phyloP scores from a whole-genome alignment of 2,329 filamentous ascomycete genomes.

The Thielaviopsis euricoi region DNA sequence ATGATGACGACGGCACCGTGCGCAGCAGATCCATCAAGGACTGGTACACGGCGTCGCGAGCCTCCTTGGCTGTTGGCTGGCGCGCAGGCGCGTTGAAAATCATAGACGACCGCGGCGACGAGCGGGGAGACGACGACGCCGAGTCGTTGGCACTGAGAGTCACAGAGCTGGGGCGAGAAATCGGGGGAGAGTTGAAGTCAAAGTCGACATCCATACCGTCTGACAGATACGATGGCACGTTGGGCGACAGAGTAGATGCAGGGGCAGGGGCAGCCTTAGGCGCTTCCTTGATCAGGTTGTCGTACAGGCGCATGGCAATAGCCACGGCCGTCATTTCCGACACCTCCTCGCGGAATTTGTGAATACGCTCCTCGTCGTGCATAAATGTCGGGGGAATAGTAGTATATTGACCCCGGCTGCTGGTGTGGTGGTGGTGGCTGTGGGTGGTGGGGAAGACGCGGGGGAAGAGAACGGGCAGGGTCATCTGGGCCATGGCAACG shows the following conservation, averaged over 20 bases:
- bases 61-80: constrained; percentile 27
- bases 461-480: constrained; percentile 5
- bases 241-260: constrained; percentile 14
- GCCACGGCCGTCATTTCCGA: constrained; percentile 46
- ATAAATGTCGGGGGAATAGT: constrained; percentile 42
- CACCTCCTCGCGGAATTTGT: constrained; percentile 44
- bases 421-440: constrained; percentile 9
- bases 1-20: constrained; percentile 25
- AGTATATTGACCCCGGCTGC: neutral
- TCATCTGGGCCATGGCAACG: constrained; percentile 35
- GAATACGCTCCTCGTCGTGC: constrained; percentile 47
- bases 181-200: constrained; percentile 28
- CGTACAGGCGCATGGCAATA: constrained; percentile 44
- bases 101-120: constrained; percentile 22
- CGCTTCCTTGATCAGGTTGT: constrained; percentile 26
- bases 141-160: constrained; percentile 34
- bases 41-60: constrained; percentile 32
- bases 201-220: constrained; percentile 21
- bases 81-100: constrained; percentile 22
- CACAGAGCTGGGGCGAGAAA: constrained; percentile 34
- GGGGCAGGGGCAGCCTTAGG: neutral
- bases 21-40: constrained; percentile 39
- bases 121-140: constrained; percentile 34
- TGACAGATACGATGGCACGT: constrained; percentile 13
- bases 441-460: constrained; percentile 8